phyloP scores from a whole-genome alignment of 176 grass and related monocot species.

The Oryza glumipatula region DNA sequence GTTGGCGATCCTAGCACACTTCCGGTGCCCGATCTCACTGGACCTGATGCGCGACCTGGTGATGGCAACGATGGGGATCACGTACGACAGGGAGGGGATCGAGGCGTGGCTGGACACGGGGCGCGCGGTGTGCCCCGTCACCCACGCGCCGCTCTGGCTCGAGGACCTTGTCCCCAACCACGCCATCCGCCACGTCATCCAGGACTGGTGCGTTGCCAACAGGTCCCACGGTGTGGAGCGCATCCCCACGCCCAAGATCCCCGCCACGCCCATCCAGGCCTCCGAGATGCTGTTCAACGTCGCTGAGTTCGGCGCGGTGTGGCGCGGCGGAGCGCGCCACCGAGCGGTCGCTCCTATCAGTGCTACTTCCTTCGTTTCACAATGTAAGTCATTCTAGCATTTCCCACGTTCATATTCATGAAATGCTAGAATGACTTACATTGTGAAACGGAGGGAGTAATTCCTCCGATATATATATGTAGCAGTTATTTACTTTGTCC shows the following conservation, averaged over 20 bases:
- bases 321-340: conserved; percentile 26
- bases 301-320: conserved; percentile 34
- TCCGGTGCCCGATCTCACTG: conserved; percentile 83
- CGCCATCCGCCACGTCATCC: conserved; percentile 68
- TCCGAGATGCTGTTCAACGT: conserved; percentile 65
- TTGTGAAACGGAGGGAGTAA: no score
- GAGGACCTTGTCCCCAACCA: conserved; percentile 93
- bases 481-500: no score
- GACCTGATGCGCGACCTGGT: conserved; percentile 91
- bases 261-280: conserved; percentile 58
- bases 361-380: no score
- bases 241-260: conserved; percentile 92
- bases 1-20: conserved; percentile 65
- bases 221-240: conserved; percentile 73
- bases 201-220: conserved; percentile 93
- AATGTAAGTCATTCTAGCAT: no score
- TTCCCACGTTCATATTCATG: no score
- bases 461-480: no score
- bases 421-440: no score
- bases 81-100: conserved; percentile 86
- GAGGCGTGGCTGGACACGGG: conserved; percentile 84
- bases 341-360: not conserved
- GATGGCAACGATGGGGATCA: conserved; percentile 71
- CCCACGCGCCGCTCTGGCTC: conserved; percentile 48
- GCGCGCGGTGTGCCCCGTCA: conserved; percentile 65